Evolutionary conservation across 2,329 filamentous ascomycete genomes (phyloP).

Genomic region (Teratosphaeria destructans): DNA sequence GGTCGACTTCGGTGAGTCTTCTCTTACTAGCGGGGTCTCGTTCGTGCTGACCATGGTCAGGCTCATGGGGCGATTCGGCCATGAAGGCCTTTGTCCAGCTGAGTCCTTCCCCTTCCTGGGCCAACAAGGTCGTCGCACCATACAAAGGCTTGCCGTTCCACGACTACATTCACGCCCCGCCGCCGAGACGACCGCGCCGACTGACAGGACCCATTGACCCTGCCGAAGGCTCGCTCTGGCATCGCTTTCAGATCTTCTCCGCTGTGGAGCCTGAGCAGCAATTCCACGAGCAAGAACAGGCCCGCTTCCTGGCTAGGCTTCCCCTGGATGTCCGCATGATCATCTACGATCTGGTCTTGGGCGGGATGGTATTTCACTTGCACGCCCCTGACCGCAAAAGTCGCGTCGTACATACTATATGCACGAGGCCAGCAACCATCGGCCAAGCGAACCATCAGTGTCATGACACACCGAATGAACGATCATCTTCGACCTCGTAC

Average conservation of each 20-base stretch:
- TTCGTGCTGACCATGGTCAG: conserved; percentile 8
- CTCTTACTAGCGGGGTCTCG: background rate
- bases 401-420: conserved; percentile 19
- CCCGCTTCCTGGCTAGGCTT: conserved; percentile 16
- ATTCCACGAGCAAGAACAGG: conserved; percentile 15
- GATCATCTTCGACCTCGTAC: conserved; percentile 11
- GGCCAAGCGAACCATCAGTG: conserved; percentile 16
- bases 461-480: conserved; percentile 10
- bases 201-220: conserved; percentile 19
- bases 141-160: conserved; percentile 24
- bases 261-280: conserved; percentile 12
- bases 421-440: conserved; percentile 16
- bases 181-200: conserved; percentile 16
- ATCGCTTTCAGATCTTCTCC: conserved; percentile 14
- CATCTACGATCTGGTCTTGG: conserved; percentile 24
- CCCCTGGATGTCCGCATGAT: conserved; percentile 24
- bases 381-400: conserved; percentile 13
- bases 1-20: conserved; percentile 1
- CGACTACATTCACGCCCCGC: conserved; percentile 17
- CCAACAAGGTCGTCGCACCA: conserved; percentile 20
- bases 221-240: conserved; percentile 15
- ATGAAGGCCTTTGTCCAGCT: conserved; percentile 16
- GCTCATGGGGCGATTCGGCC: conserved; percentile 21
- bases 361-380: conserved; percentile 19
- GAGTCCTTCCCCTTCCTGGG: conserved; percentile 23